Percentiles rank a stretch among this genome's conserved stretches.
These are phyloP conservation scores for Solanum aculeatissimum DNA, from an alignment of 305 asterid genomes.

Conservation along the genomic window DNA sequence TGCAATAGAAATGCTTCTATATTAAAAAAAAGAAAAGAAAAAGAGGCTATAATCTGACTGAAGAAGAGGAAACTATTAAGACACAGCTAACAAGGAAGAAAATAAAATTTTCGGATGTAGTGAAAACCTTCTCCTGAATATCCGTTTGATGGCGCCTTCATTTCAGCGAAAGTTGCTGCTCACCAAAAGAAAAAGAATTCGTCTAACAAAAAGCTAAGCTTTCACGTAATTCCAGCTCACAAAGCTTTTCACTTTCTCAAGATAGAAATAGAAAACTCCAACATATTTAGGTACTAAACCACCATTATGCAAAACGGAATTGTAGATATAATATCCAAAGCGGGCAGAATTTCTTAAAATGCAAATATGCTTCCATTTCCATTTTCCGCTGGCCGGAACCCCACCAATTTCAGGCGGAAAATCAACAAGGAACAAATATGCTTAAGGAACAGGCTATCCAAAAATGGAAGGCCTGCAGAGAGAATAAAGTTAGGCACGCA, in stretches of 20 bases:
- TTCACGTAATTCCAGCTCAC: constrained; percentile 6
- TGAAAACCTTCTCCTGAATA: constrained; percentile 72
- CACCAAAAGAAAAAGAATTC: background rate
- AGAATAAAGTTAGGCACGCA: constrained; percentile 9
- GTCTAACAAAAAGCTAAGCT: background rate
- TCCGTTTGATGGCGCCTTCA: constrained; percentile 79
- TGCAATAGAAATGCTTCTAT: background rate
- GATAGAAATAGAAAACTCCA: background rate
- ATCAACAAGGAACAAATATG: background rate
- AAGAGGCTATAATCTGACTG: background rate
- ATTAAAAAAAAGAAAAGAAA: background rate
- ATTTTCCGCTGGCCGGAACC: background rate
- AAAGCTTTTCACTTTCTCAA: background rate
- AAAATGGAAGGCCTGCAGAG: constrained; percentile 24
- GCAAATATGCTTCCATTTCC: background rate
- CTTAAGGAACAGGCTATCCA: constrained; percentile 8
- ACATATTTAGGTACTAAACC: background rate
- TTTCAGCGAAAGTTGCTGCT: constrained; percentile 27
- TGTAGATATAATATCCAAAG: background rate
- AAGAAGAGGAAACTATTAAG: background rate
- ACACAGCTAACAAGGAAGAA: background rate
- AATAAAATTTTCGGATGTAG: background rate
- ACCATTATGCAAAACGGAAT: background rate
- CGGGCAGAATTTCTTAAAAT: background rate
- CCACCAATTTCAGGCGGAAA: background rate